Base-by-base conservation (phyloP, 371 early-diverging fungal species). In the Batkoa obscura region DNA sequence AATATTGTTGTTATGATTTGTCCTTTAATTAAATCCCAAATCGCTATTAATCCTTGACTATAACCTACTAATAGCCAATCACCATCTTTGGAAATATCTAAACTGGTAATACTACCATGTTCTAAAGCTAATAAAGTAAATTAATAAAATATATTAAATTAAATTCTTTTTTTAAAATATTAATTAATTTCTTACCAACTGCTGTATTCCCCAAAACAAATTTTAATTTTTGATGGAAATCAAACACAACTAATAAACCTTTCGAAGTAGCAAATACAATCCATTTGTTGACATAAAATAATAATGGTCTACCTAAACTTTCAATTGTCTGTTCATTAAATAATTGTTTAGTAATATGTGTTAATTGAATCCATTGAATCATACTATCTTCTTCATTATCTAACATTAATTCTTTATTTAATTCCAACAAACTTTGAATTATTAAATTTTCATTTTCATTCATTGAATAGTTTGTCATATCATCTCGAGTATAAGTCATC, bases 191-290 rank as follows among this genome's bases (percentile, higher is more conserved):
- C 35, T 23, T 74, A 75, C 75, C 76, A 30, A 68, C 63, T 4
- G 65, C 58, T 33, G 63, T 62, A 47, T 73, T 76, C 6, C 86
- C 84, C 39, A 78, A 62, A 41, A 81, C 69, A 33, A 73, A 76
- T 43, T 75, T 72, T n/a, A 83, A 61, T 23, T 72, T 68, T 59
- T 85, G 88, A 0, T 76, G 67, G 15, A 77, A 71, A 30, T 55
- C 55, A 62, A 81, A 88, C 0, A 88, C 72, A 59, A 83, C 66
- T 3, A 88, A 69, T 23, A 80, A 64, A 30, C 84, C 76, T 50
- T 81, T 72, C 1, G 81, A 81, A 0, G 85, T 88, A 12, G 86
- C 88, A 46, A 88, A 69, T 2, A 79, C 80, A 41, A 88, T 82
- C 1, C 76, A 66, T 37, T 75, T 74, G 15, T 70, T 65, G 2